phyloP scores from a whole-genome alignment of 306 rosid species.

The Prinsepia uniflora region DNA sequence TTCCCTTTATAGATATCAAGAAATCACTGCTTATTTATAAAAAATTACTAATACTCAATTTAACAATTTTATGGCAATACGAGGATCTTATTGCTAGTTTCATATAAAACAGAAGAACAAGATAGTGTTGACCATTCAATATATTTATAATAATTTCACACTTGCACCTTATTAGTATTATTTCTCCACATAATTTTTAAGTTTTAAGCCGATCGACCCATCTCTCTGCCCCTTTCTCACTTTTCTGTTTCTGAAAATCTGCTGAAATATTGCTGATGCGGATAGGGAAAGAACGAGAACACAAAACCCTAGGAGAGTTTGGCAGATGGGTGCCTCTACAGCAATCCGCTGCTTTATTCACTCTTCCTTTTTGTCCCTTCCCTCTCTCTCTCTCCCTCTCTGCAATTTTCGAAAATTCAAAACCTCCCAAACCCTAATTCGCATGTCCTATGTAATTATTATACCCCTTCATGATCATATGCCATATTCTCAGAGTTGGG shows the following conservation, averaged over 20 bases:
- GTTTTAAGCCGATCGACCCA: too few relatives aligned
- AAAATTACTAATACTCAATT: too few relatives aligned
- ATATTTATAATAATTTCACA: too few relatives aligned
- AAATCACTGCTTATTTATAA: too few relatives aligned
- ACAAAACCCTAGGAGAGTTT: constrained; percentile 46
- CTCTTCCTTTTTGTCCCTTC: constrained; percentile 35
- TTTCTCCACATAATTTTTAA: too few relatives aligned
- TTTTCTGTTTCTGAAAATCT: not conserved
- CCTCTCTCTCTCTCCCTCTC: not conserved
- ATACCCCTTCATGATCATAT: constrained; percentile 15
- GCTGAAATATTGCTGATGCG: not conserved
- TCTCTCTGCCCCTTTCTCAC: too few relatives aligned
- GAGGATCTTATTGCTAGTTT: too few relatives aligned
- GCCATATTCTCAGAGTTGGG: constrained; percentile 33
- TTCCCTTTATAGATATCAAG: too few relatives aligned
- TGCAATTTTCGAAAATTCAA: constrained; percentile 41
- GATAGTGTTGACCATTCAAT: constrained; percentile 36
- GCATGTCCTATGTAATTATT: constrained; percentile 55
- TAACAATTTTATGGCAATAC: too few relatives aligned
- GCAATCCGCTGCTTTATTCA: constrained; percentile 38
- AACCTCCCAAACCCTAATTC: constrained; percentile 47
- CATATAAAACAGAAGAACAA: not conserved
- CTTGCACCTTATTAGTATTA: too few relatives aligned
- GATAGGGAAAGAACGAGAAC: constrained; percentile 55
- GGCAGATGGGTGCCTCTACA: constrained; percentile 42